Evolutionary conservation across 345 rosid genomes (phyloP), one percentile per base, ranked within the genome.

Genomic region (Salix purpurea): DNA sequence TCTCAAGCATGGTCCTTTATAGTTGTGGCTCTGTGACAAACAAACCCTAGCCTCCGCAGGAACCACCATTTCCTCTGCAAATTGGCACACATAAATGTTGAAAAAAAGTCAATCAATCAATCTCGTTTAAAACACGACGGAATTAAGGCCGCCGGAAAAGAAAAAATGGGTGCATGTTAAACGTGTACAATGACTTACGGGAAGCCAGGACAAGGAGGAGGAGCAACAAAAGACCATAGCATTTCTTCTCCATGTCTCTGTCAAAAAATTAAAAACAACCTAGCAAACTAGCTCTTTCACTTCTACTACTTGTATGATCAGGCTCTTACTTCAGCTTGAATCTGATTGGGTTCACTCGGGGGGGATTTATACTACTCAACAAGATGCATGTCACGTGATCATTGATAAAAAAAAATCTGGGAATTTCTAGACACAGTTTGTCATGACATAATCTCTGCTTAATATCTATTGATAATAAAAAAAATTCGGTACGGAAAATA

Each of bases 201-300:
- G 86, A 79, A 24, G 74, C 79, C 42, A 87, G 40, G 44, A 71
- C 68, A 71, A 83, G 16, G 78, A 85, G 84, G 26, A 85, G 62
- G 75, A 83, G 5, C 66, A 83, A 37, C 67, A 83, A 71, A 40
- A 83, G 30, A 65, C 78, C 82, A 19, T 37, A 24, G 60, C 12
- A 71, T 46, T 70, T 74, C 76, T 50, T 77, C 86, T 62, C 69
- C 68, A 73, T 73, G 2, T 2, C 69, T 32, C 42, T 21, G 28
- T n/a, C 14, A 32, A 32, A 32, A 32, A 32, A 32, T 32, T n/a
- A 7, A n/a, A 11, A 2, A 39, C 24, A 36, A 37, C 11, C 69
- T 66, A 16, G 9, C 15, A 3, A 50, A 2, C n/a, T 5, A 16
- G 56, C 58, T 50, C 58, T 50, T 18, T 30, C 58, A 18, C 58